Evolutionary conservation across 495 filamentous ascomycete genomes (phyloP), one percentile per base, ranked within the genome.

Genomic region (Penicillium odoratum): DNA sequence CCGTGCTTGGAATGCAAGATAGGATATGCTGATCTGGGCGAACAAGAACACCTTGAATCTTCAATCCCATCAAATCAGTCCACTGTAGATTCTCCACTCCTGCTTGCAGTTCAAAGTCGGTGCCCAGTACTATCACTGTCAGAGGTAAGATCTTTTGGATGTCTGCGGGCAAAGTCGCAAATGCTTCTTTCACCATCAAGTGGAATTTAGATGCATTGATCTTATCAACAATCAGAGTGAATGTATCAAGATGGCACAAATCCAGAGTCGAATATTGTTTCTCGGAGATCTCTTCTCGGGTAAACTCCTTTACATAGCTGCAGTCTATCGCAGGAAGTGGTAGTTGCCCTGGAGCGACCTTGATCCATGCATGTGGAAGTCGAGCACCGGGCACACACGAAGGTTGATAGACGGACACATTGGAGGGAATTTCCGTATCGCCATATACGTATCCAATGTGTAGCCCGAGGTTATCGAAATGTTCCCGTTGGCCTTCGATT

Each of bases 401-500:
- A 10, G 67, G 61, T 8, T 48, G 29, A 40, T 62, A 72, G 0
- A 59, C 31, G 3, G 68, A 73, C 8, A 69, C 70, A 48, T 65
- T 60, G 3, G 36, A 8, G 2, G 72, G 72, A 15, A 64, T 68
- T n/a, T 18, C 13, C n/a, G 16, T 51, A 34, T 67, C 60, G 1
- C 71, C 73, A 50, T 76, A 72, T 0, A 73, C 49, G 40, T 73
- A 74, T 16, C 70, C 70, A 40, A 76, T 70, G 45, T 76, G 73
- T 0, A 76, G 58, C 2, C 66, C 61, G 7, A 73, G 64, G 26
- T 73, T 73, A 53, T 75, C 69, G 38, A 75, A 73, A 49, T 75
- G 72, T 51, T 75, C 70, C 31, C 70, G 47, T 48, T 75, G 70
- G 7, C 48, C 70, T 42, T 72, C 69, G 31, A 75, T 66, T 3